Conservation (phyloP, 2,329 filamentous ascomycete species). For the Graphilbum fragrans region DNA sequence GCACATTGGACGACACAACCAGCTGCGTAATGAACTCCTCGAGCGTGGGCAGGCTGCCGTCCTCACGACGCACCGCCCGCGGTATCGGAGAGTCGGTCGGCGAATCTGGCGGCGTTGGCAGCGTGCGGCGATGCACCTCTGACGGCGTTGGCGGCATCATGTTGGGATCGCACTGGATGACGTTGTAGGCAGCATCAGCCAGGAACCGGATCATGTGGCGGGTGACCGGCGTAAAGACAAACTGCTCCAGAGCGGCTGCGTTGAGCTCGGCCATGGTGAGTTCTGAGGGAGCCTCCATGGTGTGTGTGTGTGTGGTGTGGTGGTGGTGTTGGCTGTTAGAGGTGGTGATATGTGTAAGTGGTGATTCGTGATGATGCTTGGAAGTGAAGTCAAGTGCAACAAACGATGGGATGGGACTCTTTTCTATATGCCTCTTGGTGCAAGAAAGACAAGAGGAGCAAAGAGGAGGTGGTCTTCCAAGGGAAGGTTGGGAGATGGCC, state of each 20-base stretch:
- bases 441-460: not conserved
- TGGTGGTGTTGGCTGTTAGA: not conserved
- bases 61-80: constrained; percentile 30
- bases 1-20: constrained; percentile 86
- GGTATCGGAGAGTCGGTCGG: constrained; percentile 25
- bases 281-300: constrained; percentile 32
- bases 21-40: constrained; percentile 88
- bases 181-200: constrained; percentile 59
- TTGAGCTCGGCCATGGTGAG: constrained; percentile 47
- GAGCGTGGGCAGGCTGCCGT: constrained; percentile 58
- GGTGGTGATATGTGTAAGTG: not conserved
- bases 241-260: constrained; percentile 64
- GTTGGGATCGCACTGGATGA: constrained; percentile 65
- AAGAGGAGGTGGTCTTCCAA: constrained; percentile 1
- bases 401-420: not conserved
- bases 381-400: not conserved
- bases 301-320: constrained; percentile 10
- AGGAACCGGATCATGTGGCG: constrained; percentile 69
- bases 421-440: not conserved
- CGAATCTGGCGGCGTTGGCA: constrained; percentile 34
- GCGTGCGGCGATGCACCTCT: constrained; percentile 12
- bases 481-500: constrained; percentile 1
- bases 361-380: no score
- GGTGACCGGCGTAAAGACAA: constrained; percentile 66
- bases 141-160: constrained; percentile 35